Conservation (phyloP, 495 filamentous ascomycete species). For the Chaetomium fimeti region DNA sequence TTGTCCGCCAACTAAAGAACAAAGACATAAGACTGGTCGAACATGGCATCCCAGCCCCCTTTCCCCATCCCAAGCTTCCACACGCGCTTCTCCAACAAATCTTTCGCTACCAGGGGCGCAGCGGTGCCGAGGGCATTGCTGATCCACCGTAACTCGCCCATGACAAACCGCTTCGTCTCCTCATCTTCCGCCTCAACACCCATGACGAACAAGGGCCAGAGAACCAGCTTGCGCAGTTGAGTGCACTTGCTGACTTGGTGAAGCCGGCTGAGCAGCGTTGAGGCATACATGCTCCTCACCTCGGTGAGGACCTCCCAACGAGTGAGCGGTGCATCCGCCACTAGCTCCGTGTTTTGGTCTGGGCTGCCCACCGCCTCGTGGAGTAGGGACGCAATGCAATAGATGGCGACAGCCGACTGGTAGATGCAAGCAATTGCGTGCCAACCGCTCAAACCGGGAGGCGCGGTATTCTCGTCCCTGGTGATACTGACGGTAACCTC, state of each 20-base stretch:
- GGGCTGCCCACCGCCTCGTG: background rate
- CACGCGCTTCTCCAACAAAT: slow-evolving; percentile 1
- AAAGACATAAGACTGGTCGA: slow-evolving; percentile 16
- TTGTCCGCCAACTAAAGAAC: background rate
- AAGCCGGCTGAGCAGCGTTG: background rate
- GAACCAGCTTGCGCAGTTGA: slow-evolving; percentile 8
- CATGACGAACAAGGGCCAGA: slow-evolving; percentile 14
- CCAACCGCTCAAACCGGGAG: background rate
- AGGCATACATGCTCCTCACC: background rate
- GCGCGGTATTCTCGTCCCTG: background rate
- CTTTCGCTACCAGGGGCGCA: slow-evolving; percentile 9
- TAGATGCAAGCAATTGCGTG: slow-evolving; percentile 2
- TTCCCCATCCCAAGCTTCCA: background rate
- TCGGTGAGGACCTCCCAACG: background rate
- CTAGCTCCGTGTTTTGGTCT: background rate
- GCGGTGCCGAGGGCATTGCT: slow-evolving; percentile 12
- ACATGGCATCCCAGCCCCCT: slow-evolving; percentile 6
- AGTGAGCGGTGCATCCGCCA: background rate
- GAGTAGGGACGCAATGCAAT: slow-evolving; percentile 11
- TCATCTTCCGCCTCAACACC: slow-evolving; percentile 3
- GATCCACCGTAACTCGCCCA: slow-evolving; percentile 6
- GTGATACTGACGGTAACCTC: background rate
- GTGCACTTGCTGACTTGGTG: background rate
- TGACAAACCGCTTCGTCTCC: background rate
- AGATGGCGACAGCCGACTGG: slow-evolving; percentile 9